A percentile compares a stretch with the other conserved stretches of the same genome.
phyloP scores from a whole-genome alignment of 768 basidiomycete species.

The Favolaschia claudopus region DNA sequence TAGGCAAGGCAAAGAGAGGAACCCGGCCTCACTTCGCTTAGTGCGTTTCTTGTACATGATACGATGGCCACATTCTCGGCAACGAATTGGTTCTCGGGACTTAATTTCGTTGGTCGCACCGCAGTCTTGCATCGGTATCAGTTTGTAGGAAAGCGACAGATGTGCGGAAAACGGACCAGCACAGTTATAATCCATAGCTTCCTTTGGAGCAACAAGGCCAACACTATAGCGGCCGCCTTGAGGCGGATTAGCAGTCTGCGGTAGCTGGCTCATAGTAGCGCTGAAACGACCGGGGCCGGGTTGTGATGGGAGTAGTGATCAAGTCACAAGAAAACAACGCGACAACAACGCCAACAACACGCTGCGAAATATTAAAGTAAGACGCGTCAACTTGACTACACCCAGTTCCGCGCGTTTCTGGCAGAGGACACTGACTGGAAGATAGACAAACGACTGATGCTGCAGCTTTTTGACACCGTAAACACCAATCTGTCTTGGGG shows the following conservation, averaged over 20 bases:
- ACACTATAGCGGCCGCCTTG: slow-evolving; percentile 11
- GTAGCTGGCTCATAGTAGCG: neutral
- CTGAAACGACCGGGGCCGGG: too few relatives aligned
- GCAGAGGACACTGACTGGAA: slow-evolving; percentile 8
- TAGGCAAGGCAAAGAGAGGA: neutral
- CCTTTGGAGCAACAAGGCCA: slow-evolving; percentile 45
- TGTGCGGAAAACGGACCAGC: slow-evolving; percentile 63
- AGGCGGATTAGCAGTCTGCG: slow-evolving; percentile 7
- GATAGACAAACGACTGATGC: neutral
- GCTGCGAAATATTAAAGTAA: too few relatives aligned
- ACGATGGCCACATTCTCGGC: slow-evolving; percentile 95
- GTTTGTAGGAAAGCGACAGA: slow-evolving; percentile 8
- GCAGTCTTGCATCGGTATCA: slow-evolving; percentile 66
- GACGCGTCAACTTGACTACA: too few relatives aligned
- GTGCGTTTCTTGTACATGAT: slow-evolving; percentile 99
- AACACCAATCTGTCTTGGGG: slow-evolving; percentile 6
- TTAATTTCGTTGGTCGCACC: slow-evolving; percentile 92
- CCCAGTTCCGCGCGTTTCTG: slow-evolving; percentile 2
- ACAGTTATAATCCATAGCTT: slow-evolving; percentile 87
- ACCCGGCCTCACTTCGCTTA: slow-evolving; percentile 79
- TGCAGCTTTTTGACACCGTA: neutral
- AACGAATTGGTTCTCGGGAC: slow-evolving; percentile 91
- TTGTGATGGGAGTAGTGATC: too few relatives aligned
- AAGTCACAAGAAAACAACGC: neutral
- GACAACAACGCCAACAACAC: too few relatives aligned